Conservation (phyloP, 2,329 filamentous ascomycete species). For the Colletotrichum australisinense region DNA sequence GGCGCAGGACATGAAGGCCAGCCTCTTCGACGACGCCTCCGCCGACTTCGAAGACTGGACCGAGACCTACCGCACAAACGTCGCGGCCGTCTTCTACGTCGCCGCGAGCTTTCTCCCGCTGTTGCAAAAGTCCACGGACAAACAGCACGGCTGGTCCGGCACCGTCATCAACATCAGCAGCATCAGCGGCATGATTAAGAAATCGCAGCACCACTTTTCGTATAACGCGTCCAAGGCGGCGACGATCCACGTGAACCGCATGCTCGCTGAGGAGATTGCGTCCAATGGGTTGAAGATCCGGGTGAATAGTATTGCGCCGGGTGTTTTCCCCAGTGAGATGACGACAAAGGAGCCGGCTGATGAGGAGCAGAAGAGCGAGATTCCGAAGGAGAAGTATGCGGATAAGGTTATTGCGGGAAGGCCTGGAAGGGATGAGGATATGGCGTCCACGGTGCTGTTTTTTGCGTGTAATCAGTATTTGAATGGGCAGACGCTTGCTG, state of each 20-base stretch:
- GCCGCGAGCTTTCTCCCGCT: conserved; percentile 72
- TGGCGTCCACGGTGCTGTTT: conserved; percentile 75
- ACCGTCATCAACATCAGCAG: conserved; percentile 77
- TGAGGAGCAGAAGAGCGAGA: conserved; percentile 66
- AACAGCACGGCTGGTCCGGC: conserved; percentile 60
- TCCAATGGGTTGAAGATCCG: conserved; percentile 72
- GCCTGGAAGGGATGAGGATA: conserved; percentile 77
- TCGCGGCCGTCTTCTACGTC: conserved; percentile 75
- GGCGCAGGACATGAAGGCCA: conserved; percentile 64
- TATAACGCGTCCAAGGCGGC: conserved; percentile 75
- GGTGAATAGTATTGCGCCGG: conserved; percentile 79
- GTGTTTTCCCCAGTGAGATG: conserved; percentile 80
- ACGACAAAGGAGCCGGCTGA: conserved; percentile 61
- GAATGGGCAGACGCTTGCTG: conserved; percentile 55
- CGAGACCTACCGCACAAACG: conserved; percentile 79
- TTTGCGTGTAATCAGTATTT: conserved; percentile 56
- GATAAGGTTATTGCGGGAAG: conserved; percentile 72
- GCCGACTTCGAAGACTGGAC: conserved; percentile 76
- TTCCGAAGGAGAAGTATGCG: conserved; percentile 67
- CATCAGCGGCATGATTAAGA: conserved; percentile 73
- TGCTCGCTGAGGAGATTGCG: conserved; percentile 72
- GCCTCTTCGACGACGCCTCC: conserved; percentile 74
- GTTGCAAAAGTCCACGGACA: conserved; percentile 62
- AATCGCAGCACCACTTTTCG: conserved; percentile 72
- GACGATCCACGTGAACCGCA: conserved; percentile 71